Evolutionary conservation across 768 basidiomycete genomes (phyloP), one percentile per base, ranked within the genome.

Genomic region (Lentinula boryana): DNA sequence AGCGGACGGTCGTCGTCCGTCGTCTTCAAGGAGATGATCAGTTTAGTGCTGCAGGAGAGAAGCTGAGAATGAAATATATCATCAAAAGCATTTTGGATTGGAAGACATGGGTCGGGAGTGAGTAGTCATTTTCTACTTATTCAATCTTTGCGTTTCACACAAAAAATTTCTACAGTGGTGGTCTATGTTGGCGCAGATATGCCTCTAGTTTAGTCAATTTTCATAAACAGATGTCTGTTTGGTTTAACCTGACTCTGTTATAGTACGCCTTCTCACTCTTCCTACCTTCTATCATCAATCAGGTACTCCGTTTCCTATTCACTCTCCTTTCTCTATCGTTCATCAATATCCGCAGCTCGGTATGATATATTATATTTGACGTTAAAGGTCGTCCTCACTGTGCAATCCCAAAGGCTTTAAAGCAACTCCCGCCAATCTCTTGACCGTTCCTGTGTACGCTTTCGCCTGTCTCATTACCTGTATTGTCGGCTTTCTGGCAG

Each of bases 381-480:
- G 27, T 58, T 13, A 15, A 48, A 31, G 23, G 21, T 35, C 12
- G 51, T 35, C 56, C 35, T 41, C 53, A 55, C 61, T 52, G 52
- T 35, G 57, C 13, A 23, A 48, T 10, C 16, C 46, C 7, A 38
- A 55, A 83, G 87, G 88, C 7, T 91, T 77, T 69, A 72, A 73
- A n/a, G 86, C 88, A 3, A 89, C 88, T 0, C 78, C 79, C 0
- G 89, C 91, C 7, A 91, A 92, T 69, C 75, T 92, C 44, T 71
- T 92, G 58, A 89, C 87, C 3, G 88, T 91, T 4, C 91, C 90
- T 0, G 87, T 91, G 40, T 93, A 91, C 66, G 78, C 77, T 7
- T 78, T 84, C 48, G 91, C 90, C 10, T 86, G 87, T 64, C 73
- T 85, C 23, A 69, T 84, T 41, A 91, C 90, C 4, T 88, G 84